These are phyloP conservation scores for Schwanniomyces pseudopolymorphus DNA, from an alignment of 805 yeast species.

Conservation along the genomic window DNA sequence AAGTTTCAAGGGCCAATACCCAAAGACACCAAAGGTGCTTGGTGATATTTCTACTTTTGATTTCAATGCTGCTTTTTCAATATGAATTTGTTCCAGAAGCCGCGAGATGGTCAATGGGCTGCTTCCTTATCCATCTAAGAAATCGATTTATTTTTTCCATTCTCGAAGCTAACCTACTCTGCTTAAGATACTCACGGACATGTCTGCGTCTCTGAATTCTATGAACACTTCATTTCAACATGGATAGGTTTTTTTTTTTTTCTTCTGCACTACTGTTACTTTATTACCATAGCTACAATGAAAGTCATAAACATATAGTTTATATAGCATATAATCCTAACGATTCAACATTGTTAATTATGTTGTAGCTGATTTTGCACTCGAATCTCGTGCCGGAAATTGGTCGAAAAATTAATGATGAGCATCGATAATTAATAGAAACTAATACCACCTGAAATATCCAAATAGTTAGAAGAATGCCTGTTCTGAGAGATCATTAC, in stretches of 20 bases:
- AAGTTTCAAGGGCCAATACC: slow-evolving; percentile 71
- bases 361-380: not conserved
- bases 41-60: slow-evolving; percentile 99
- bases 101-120: slow-evolving; percentile 93
- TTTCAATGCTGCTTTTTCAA: slow-evolving; percentile 81
- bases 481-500: slow-evolving; percentile 72
- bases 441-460: not conserved
- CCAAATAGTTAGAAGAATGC: slow-evolving; percentile 22
- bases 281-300: slow-evolving; percentile 4
- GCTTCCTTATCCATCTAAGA: slow-evolving; percentile 90
- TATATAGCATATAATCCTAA: slow-evolving; percentile 5
- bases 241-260: slow-evolving; percentile 11
- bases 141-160: slow-evolving; percentile 92
- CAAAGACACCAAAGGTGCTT: slow-evolving; percentile 93
- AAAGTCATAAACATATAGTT: slow-evolving; percentile 3
- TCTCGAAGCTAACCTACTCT: slow-evolving; percentile 59
- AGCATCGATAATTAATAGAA: not conserved
- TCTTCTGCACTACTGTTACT: slow-evolving; percentile 2
- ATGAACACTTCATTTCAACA: slow-evolving; percentile 21
- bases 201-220: slow-evolving; percentile 1
- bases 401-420: not conserved
- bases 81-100: slow-evolving; percentile 60
- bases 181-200: slow-evolving; percentile 10
- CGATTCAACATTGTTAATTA: slow-evolving; percentile 14
- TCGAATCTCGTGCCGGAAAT: not conserved